Base-by-base conservation (phyloP, 225 moss, liverwort and hornwort genomes). In the Ulota crispa region DNA sequence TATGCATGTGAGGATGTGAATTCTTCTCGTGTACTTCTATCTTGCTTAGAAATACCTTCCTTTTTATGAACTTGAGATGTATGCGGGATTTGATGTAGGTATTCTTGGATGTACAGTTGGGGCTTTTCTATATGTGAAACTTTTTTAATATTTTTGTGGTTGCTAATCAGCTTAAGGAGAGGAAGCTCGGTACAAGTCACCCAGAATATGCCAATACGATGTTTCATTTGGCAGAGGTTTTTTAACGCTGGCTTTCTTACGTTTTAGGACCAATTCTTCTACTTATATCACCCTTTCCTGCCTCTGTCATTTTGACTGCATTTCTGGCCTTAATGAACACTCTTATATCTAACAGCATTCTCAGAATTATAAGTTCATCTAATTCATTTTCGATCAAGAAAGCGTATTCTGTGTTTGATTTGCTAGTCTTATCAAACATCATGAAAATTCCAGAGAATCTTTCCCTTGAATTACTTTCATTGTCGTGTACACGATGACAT, bases 171-270 rank as follows among this genome's bases (percentile, higher is more conserved):
- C 94, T 98, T 57, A 98, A 95, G 81, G 94, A 93, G 85, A 89
- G 74, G 85, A 95, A 90, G 31, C 86, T 98, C 55, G 95, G 98
- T 60, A 54, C 84, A 61, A 89, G 86, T 86, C 94, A 98, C 80
- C 95, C 98, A 32, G 98, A 98, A 78, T 95, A 88, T 77, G 91
- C 98, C 37, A 98, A 84, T 77, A 95, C 95, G 54, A 79, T 98
- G 88, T 95, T 98, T 81, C 98, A 98, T 85, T 86, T 98, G 75
- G 98, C 94, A 67, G 95, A 95, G 94, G 97, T 98, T 86, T 86
- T 69, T 75, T 10, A 43, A 47, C 10, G 41, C n/a, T 75, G 60
- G 0, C 74, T 50, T 64, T 53, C 21, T 56, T 74, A 43, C 39
- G 23, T 41, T 42, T 41, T 27, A 64, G 42, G 42, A 76, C 23